Percentiles rank a stretch among this genome's conserved stretches.
Evolutionary conservation across 192 early-diverging fungal species (phyloP).

Genomic region (Podila verticillata): DNA sequence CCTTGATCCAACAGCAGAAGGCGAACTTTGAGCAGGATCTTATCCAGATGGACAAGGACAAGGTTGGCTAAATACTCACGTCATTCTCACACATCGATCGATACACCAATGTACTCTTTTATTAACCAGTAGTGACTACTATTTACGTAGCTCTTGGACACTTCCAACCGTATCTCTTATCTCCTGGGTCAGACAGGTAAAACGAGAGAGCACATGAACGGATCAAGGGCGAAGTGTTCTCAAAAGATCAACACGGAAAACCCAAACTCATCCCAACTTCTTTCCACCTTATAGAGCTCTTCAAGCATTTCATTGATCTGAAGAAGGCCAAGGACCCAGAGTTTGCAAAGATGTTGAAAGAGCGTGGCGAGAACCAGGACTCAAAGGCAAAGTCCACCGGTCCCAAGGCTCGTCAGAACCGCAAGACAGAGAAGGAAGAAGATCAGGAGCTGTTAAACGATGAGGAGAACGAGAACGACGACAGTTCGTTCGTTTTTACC

Average conservation of each 20-base stretch:
- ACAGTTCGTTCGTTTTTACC: slow-evolving; percentile 76
- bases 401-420: slow-evolving; percentile 72
- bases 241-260: not conserved
- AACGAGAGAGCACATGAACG: not conserved
- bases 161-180: slow-evolving; percentile 44
- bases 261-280: not conserved
- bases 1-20: slow-evolving; percentile 44
- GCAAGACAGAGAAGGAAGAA: slow-evolving; percentile 98
- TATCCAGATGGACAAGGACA: slow-evolving; percentile 46
- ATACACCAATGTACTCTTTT: not conserved
- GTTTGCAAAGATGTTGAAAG: slow-evolving; percentile 59
- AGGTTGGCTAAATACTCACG: slow-evolving; percentile 9
- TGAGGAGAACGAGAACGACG: slow-evolving; percentile 66
- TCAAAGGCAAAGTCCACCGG: slow-evolving; percentile 50
- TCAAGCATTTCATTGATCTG: slow-evolving; percentile 71
- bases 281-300: slow-evolving; percentile 52
- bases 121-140: not conserved
- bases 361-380: slow-evolving; percentile 49
- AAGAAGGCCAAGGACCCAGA: slow-evolving; percentile 67
- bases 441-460: slow-evolving; percentile 93
- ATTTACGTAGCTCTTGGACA: slow-evolving; percentile 33
- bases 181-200: slow-evolving; percentile 49
- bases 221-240: not conserved
- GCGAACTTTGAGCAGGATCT: slow-evolving; percentile 39
- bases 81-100: not conserved